Percentiles rank a stretch among this genome's conserved stretches.
Conservation (phyloP, 441 rosid genomes). For the Melastoma candidum region DNA sequence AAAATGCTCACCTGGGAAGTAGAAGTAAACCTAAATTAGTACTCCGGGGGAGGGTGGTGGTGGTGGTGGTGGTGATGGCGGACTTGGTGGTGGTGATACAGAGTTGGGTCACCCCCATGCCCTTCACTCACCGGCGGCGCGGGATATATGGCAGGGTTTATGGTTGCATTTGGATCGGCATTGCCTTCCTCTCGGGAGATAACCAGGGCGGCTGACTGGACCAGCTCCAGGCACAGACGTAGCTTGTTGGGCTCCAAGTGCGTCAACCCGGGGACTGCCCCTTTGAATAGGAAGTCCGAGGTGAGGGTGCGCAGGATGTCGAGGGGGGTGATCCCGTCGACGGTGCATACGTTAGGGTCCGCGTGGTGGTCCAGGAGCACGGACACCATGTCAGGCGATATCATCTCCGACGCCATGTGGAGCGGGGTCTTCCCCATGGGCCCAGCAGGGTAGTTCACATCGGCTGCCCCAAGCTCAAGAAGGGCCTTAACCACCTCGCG, state of each 20-base stretch:
- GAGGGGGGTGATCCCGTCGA: conserved; percentile 14
- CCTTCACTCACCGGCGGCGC: conserved; percentile 52
- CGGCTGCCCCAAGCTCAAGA: conserved; percentile 95
- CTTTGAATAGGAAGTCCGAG: conserved; percentile 18
- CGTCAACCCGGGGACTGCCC: conserved; percentile 57
- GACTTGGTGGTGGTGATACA: conserved; percentile 23
- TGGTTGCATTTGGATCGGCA: conserved; percentile 26
- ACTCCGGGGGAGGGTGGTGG: not conserved
- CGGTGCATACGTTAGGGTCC: conserved; percentile 12
- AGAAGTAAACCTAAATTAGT: conserved; percentile 7
- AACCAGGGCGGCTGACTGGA: conserved; percentile 92
- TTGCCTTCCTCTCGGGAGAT: conserved; percentile 92
- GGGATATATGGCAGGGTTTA: conserved; percentile 23
- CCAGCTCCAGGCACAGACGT: conserved; percentile 91
- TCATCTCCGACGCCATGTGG: conserved; percentile 24
- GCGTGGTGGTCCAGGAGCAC: conserved; percentile 22
- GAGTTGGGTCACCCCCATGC: conserved; percentile 32
- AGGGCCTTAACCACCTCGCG: conserved; percentile 93
- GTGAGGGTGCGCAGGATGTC: conserved; percentile 18
- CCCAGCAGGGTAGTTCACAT: conserved; percentile 88
- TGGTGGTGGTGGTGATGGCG: not conserved
- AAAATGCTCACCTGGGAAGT: no score
- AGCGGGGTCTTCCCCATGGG: conserved; percentile 86
- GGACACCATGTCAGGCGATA: conserved; percentile 19
- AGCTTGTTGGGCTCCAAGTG: conserved; percentile 95